A percentile compares a stretch with the other conserved stretches of the same genome.
phyloP scores from a whole-genome alignment of 805 yeast species.

The Schwanniomyces occidentalis region DNA sequence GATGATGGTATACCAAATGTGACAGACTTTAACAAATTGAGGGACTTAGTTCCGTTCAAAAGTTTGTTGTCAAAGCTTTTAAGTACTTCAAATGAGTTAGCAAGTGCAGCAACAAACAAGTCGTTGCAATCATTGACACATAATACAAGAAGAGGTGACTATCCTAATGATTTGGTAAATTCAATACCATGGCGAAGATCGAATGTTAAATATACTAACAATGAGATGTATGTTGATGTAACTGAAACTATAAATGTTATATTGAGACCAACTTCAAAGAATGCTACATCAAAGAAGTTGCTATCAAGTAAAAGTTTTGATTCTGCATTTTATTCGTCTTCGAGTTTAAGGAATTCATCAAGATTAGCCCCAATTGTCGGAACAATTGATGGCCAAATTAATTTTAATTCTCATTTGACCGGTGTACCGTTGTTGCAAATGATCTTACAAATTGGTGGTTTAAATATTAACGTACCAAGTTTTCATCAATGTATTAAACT shows the following conservation, averaged over 20 bases:
- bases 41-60: slow-evolving; percentile 68
- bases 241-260: slow-evolving; percentile 64
- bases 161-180: slow-evolving; percentile 23
- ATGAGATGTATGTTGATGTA: slow-evolving; percentile 85
- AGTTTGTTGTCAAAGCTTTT: slow-evolving; percentile 56
- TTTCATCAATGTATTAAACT: slow-evolving; percentile 71
- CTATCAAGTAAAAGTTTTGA: slow-evolving; percentile 29
- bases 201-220: slow-evolving; percentile 69
- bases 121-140: slow-evolving; percentile 17
- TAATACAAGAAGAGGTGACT: slow-evolving; percentile 3
- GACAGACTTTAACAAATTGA: slow-evolving; percentile 68
- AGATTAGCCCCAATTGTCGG: slow-evolving; percentile 47
- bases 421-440: slow-evolving; percentile 76
- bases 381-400: slow-evolving; percentile 60
- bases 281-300: slow-evolving; percentile 7
- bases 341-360: slow-evolving; percentile 12
- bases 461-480: slow-evolving; percentile 55
- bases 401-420: slow-evolving; percentile 66
- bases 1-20: slow-evolving; percentile 75
- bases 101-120: slow-evolving; percentile 24
- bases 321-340: slow-evolving; percentile 28
- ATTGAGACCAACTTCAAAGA: slow-evolving; percentile 32
- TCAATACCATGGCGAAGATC: slow-evolving; percentile 76
- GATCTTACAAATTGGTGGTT: slow-evolving; percentile 45
- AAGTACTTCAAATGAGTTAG: slow-evolving; percentile 36